Conservation (phyloP, 306 rosid genomes). For the Coriaria nepalensis region DNA sequence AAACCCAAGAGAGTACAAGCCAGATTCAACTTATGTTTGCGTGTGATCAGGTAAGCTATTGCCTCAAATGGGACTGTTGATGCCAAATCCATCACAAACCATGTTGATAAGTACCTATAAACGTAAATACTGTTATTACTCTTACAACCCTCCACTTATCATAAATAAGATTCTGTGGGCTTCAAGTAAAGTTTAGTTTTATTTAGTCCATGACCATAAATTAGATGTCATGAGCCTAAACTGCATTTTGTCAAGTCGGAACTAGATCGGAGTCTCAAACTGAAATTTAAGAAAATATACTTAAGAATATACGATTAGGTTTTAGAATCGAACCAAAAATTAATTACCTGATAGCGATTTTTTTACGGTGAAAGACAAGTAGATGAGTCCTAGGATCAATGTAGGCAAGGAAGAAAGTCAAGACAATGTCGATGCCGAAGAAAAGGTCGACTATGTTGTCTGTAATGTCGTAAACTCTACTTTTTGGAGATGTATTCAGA, state of each 20-base stretch:
- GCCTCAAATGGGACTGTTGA: constrained; percentile 71
- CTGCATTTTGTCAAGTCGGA: no score
- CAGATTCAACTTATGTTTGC: constrained; percentile 36
- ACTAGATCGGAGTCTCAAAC: not conserved
- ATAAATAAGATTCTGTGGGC: no score
- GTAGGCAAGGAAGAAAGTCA: constrained; percentile 72
- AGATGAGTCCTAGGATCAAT: constrained; percentile 53
- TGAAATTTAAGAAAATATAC: not conserved
- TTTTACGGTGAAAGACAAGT: constrained; percentile 50
- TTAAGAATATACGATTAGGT: no score
- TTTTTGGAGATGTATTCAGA: constrained; percentile 20
- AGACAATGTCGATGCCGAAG: constrained; percentile 52
- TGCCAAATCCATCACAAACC: constrained; percentile 90
- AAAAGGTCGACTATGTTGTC: constrained; percentile 58
- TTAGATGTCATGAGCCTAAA: no score
- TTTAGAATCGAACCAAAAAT: not conserved
- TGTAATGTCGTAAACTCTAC: constrained; percentile 21
- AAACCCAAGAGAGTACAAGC: constrained; percentile 51
- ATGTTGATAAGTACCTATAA: constrained; percentile 65
- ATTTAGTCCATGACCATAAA: no score
- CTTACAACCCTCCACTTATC: no score
- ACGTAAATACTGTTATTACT: no score
- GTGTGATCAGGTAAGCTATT: constrained; percentile 36
- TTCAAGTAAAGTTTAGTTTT: no score
- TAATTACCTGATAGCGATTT: constrained; percentile 47